Percentiles rank a stretch among this genome's conserved stretches.
phyloP scores from a whole-genome alignment of 1,139 yeast species.

The Hyphopichia wangnamkhiaoensis region DNA sequence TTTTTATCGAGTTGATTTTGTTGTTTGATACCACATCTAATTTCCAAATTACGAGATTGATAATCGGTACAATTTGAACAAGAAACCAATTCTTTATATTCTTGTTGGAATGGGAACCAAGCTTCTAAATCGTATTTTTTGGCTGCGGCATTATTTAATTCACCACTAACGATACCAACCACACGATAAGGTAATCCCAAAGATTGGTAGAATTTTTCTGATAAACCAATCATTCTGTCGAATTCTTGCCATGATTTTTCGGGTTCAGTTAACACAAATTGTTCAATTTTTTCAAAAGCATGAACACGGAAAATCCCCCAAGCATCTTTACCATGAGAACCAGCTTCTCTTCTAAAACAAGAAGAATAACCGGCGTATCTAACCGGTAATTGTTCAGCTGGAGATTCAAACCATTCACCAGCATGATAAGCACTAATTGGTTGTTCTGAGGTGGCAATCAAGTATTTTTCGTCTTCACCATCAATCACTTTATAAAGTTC shows the following conservation, averaged over 20 bases:
- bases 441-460: constrained; percentile 98
- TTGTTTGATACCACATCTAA: constrained; percentile 97
- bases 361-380: constrained; percentile 97
- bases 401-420: constrained; percentile 98
- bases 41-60: constrained; percentile 97
- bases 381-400: constrained; percentile 93
- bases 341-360: constrained; percentile 99
- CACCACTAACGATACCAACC: constrained; percentile 98
- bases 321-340: constrained; percentile 98
- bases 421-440: constrained; percentile 98
- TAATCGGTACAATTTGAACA: constrained; percentile 99
- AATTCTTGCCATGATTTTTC: constrained; percentile 98
- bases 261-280: constrained; percentile 93
- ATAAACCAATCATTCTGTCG: constrained; percentile 85
- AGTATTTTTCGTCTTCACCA: constrained; percentile 95
- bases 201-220: constrained; percentile 93
- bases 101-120: constrained; percentile 99
- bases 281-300: constrained; percentile 97
- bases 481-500: constrained; percentile 95
- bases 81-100: constrained; percentile 96
- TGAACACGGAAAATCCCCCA: constrained; percentile 99
- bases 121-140: constrained; percentile 98
- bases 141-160: constrained; percentile 98
- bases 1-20: constrained; percentile 95
- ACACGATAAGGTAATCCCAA: constrained; percentile 94